phyloP scores from a whole-genome alignment of 1,284 basidiomycete genomes.

The Fomitopsis schrenkii region DNA sequence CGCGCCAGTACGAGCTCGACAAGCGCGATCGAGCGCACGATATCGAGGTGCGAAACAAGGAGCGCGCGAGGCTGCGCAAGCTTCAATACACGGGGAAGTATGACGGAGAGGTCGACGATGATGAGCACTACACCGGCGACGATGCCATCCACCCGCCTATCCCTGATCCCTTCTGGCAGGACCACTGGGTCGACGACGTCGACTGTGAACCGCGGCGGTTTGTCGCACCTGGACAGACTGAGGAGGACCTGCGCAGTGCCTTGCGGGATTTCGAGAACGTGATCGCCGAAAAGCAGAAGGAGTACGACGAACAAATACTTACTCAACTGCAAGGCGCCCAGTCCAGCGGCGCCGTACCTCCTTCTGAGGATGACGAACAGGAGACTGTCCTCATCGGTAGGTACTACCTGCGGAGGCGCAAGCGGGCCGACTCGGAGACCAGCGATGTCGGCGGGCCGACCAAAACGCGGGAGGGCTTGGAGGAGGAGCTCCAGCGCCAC shows the following conservation, averaged over 20 bases:
- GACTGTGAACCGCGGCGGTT: constrained; percentile 30
- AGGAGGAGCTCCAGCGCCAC: neutral
- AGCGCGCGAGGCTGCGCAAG: neutral
- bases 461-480: neutral
- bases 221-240: constrained; percentile 34
- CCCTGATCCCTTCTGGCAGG: constrained; percentile 29
- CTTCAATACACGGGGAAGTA: neutral
- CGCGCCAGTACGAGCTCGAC: constrained; percentile 18
- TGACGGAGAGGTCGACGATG: neutral
- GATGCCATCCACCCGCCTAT: constrained; percentile 6
- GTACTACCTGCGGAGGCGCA: constrained; percentile 4
- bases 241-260: constrained; percentile 20
- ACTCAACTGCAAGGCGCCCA: too few species aligned
- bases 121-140: neutral
- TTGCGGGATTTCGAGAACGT: constrained; percentile 16
- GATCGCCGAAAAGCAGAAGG: constrained; percentile 9
- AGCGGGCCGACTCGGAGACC: neutral
- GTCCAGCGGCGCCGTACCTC: neutral
- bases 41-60: constrained; percentile 3
- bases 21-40: constrained; percentile 12
- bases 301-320: neutral
- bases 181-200: constrained; percentile 29
- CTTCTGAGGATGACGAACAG: neutral
- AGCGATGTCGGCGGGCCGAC: neutral
- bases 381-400: neutral